Base-by-base conservation (phyloP, 2,329 filamentous ascomycete genomes). In the Albifimbria verrucaria region DNA sequence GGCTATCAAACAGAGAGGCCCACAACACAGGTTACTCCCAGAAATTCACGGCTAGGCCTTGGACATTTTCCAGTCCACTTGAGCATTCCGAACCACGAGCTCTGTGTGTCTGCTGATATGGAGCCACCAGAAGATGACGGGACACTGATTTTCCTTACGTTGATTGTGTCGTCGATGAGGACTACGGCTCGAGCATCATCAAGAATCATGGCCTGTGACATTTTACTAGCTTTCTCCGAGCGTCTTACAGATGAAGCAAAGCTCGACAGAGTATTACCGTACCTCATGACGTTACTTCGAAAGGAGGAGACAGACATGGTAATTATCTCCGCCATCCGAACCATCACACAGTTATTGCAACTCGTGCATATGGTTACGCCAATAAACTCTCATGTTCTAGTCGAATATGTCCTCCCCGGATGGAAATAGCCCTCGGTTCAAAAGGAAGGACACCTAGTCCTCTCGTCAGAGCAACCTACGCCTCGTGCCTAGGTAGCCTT, bases 241-340 rank as follows among this genome's bases (percentile, higher is more conserved):
- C 82, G 89, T 54, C 72, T 97, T 22, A 96, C 93, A 0, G 95
- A 99, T 67, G 94, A 99, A 72, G 92, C 92, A 3, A 97, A 97
- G 69, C 77, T 99, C 48, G 95, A 99, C 69, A 85, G 94, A 48
- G 89, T 97, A 22, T 75, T 99, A 48, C 94, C 94, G 1, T 97
- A 97, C 66, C 76, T 97, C 32, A 89, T 96, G 73, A 83, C 86
- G 5, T 72, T 97, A 24, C 76, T 99, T 12, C 62, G 62, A 36
- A 87, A 85, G 55, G 94, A 99, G 65, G 85, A 86, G 59, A 85
- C 88, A 2, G 90, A 96, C 58, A 79, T 90, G 61, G 93, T 99
- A 15, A 88, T 91, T 46, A 85, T 96, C 48, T 86, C 92, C 22
- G 92, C 92, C 3, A 81, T 97, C 44, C 82, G 93, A 52, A 90